Conservation (phyloP, 441 rosid genomes). For the Brassica balearica region DNA sequence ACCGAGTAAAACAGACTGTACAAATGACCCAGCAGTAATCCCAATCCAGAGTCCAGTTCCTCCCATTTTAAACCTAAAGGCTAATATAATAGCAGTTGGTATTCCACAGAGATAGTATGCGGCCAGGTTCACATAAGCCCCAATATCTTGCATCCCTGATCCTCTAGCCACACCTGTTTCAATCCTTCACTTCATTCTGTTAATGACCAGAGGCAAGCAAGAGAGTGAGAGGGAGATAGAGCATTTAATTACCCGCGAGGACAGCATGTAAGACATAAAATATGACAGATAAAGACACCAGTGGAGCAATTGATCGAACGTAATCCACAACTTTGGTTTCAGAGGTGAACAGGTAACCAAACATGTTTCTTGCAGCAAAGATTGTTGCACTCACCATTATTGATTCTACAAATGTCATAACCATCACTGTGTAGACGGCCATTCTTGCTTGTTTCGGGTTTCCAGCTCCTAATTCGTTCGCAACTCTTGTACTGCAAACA, state of each 20-base stretch:
- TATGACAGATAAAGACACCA: conserved; percentile 59
- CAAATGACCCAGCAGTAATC: conserved; percentile 51
- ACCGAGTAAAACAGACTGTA: conserved; percentile 49
- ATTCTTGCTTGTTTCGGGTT: conserved; percentile 55
- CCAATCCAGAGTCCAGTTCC: conserved; percentile 69
- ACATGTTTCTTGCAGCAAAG: conserved; percentile 50
- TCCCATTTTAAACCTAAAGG: conserved; percentile 48
- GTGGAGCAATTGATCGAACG: conserved; percentile 69
- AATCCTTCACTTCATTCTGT: not conserved
- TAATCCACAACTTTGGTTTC: conserved; percentile 69
- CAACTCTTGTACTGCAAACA: conserved; percentile 71
- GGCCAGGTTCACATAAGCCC: conserved; percentile 59
- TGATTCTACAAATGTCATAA: conserved; percentile 47
- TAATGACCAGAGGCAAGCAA: too few species aligned
- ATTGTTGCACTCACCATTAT: conserved; percentile 46
- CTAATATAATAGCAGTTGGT: conserved; percentile 56
- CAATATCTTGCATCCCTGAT: conserved; percentile 64
- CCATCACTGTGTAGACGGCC: conserved; percentile 51
- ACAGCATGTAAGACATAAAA: conserved; percentile 66
- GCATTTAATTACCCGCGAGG: conserved; percentile 57
- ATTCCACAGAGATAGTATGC: conserved; percentile 58
- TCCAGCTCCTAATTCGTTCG: conserved; percentile 88
- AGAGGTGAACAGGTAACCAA: conserved; percentile 71
- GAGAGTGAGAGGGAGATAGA: too few species aligned
- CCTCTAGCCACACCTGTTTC: conserved; percentile 65